Evolutionary conservation across 768 basidiomycete genomes (phyloP).

Genomic region (Kwoniella sp.): DNA sequence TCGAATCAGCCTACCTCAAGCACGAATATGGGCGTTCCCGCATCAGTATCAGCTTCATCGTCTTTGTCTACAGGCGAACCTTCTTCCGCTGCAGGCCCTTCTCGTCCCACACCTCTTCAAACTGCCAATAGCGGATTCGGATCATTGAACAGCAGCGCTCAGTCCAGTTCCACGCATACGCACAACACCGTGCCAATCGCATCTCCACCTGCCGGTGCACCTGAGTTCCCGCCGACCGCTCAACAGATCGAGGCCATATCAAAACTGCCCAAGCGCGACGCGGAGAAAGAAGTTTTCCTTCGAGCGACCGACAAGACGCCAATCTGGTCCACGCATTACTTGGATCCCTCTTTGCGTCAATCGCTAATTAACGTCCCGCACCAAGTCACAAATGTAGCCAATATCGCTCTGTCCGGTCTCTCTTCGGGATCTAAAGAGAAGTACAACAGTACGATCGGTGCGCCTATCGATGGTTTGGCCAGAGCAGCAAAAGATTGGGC

Average conservation of each 20-base stretch:
- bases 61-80: neutral
- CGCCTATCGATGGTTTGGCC: conserved; percentile 48
- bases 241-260: neutral
- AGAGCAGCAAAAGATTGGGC: conserved; percentile 42
- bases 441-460: conserved; percentile 38
- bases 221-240: conserved; percentile 16
- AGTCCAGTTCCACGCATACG: neutral
- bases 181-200: neutral
- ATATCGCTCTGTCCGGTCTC: conserved; percentile 37
- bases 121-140: neutral
- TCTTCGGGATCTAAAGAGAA: conserved; percentile 30
- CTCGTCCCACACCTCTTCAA: conserved; percentile 4
- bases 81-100: neutral
- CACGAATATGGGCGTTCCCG: neutral
- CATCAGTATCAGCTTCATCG: neutral
- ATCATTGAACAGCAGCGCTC: neutral
- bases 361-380: conserved; percentile 32
- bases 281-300: conserved; percentile 39
- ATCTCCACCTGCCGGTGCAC: conserved; percentile 30
- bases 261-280: conserved; percentile 15
- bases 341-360: conserved; percentile 40
- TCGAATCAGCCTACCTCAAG: neutral
- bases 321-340: conserved; percentile 51
- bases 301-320: conserved; percentile 38
- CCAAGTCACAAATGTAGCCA: conserved; percentile 36